Base-by-base conservation (phyloP, 106 monocot genomes). In the Acorus calamus region DNA sequence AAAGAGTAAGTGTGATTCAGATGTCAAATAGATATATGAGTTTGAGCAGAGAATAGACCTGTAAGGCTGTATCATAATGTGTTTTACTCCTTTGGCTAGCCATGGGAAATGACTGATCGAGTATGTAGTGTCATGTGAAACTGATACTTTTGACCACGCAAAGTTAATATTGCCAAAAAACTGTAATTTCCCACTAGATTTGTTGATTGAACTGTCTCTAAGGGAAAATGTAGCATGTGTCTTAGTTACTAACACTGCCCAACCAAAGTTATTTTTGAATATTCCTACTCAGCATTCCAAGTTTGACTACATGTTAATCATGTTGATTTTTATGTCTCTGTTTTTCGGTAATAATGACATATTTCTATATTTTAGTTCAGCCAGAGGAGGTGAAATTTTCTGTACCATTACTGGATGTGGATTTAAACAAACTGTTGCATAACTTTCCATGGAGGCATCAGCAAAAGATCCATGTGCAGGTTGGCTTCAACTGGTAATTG, bases 391-490 rank as follows among this genome's bases (percentile, higher is more conserved):
- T 90, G 64, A 94, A 79, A 62, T 94, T 94, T 80, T 70, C 84
- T 64, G 75, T 94, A 11, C 94, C 94, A 51, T 79, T 94, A 70
- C 65, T 90, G 56, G 87, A 89, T 60, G 46, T 75, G 14, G 66
- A 83, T 66, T 76, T 90, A 56, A 79, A 84, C 75, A 82, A 80
- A 60, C 63, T 82, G 13, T 84, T 94, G 53, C 78, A 46, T 44
- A 81, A 65, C 53, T 90, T 77, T 55, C 79, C 79, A 57, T 90
- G 86, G 94, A 84, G 52, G 62, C 69, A 63, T 66, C 81, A 83
- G 53, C 94, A 94, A 65, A 86, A 75, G 68, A 88, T 94, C 47
- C 68, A 71, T 59, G 71, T 94, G 52, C 81, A 94, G 93, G 93
- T 89, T 57, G 28, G 28, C 28, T 67, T 63, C 47, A 50, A n/a